Conservation (phyloP, 2,329 filamentous ascomycete genomes). For the Drechslerella dactyloides region DNA sequence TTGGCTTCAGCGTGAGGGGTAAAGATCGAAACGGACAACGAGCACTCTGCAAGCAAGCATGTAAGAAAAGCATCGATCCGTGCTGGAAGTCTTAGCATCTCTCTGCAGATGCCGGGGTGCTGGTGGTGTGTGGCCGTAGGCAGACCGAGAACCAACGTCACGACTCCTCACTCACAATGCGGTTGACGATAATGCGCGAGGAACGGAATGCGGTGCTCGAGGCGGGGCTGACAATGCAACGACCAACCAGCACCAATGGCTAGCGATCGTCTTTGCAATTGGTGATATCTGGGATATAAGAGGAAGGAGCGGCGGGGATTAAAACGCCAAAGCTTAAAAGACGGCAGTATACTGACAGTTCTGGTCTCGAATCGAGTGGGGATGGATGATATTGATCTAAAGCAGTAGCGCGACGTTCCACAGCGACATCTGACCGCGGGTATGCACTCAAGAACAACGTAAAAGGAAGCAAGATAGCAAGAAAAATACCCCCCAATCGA, state of each 20-base stretch:
- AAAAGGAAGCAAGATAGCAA: no score
- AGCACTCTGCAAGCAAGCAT: not conserved
- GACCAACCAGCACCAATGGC: slow-evolving; percentile 42
- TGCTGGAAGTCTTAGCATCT: no score
- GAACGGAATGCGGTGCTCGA: not conserved
- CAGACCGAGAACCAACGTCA: not conserved
- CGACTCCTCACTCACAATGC: not conserved
- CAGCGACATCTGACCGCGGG: no score
- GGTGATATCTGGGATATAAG: not conserved
- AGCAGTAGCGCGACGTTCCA: not conserved
- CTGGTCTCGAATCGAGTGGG: not conserved
- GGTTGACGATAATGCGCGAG: not conserved
- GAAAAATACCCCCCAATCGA: no score
- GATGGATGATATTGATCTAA: not conserved
- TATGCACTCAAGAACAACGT: no score
- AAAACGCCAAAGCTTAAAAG: not conserved
- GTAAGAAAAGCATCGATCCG: not conserved
- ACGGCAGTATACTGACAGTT: slow-evolving; percentile 24
- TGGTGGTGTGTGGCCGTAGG: not conserved
- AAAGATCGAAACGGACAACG: not conserved
- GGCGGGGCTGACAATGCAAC: slow-evolving; percentile 10
- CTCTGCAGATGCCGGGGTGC: not conserved
- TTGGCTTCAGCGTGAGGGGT: slow-evolving; percentile 2
- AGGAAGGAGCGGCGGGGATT: slow-evolving; percentile 6
- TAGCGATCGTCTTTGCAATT: slow-evolving; percentile 11